Conservation (phyloP, 2,329 filamentous ascomycete genomes). For the Leptoxyphium fumago region DNA sequence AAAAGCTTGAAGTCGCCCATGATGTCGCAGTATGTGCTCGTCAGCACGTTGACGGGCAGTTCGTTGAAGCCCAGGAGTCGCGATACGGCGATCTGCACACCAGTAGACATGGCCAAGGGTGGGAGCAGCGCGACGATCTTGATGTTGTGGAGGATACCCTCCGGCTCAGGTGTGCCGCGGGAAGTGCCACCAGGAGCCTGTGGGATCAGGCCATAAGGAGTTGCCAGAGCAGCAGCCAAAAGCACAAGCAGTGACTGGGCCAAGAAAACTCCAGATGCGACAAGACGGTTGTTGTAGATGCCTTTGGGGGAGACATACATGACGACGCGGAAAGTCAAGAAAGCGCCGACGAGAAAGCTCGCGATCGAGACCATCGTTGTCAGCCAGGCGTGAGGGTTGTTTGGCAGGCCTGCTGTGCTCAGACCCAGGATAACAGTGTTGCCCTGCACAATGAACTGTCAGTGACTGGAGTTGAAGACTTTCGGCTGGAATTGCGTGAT, state of each 20-base stretch:
- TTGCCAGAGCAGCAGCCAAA: slow-evolving; percentile 38
- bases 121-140: slow-evolving; percentile 31
- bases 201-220: slow-evolving; percentile 29
- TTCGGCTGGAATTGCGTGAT: not conserved
- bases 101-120: slow-evolving; percentile 38
- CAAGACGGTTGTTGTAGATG: slow-evolving; percentile 16
- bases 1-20: slow-evolving; percentile 37
- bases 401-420: slow-evolving; percentile 38
- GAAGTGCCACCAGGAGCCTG: slow-evolving; percentile 24
- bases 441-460: slow-evolving; percentile 21
- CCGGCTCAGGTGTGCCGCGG: slow-evolving; percentile 8
- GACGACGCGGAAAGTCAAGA: slow-evolving; percentile 27
- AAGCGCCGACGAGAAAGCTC: slow-evolving; percentile 40
- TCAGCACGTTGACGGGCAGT: slow-evolving; percentile 40
- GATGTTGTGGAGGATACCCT: slow-evolving; percentile 22
- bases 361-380: slow-evolving; percentile 39
- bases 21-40: slow-evolving; percentile 40
- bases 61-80: slow-evolving; percentile 38
- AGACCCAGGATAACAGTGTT: slow-evolving; percentile 51
- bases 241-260: slow-evolving; percentile 38
- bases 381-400: slow-evolving; percentile 38
- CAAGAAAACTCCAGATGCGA: slow-evolving; percentile 36
- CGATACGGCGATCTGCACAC: slow-evolving; percentile 38
- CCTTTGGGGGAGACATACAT: slow-evolving; percentile 23
- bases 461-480: not conserved